Percentiles rank a stretch among this genome's conserved stretches.
Evolutionary conservation across 129 eudicot species (phyloP).

Genomic region (Saposhnikovia divaricata): DNA sequence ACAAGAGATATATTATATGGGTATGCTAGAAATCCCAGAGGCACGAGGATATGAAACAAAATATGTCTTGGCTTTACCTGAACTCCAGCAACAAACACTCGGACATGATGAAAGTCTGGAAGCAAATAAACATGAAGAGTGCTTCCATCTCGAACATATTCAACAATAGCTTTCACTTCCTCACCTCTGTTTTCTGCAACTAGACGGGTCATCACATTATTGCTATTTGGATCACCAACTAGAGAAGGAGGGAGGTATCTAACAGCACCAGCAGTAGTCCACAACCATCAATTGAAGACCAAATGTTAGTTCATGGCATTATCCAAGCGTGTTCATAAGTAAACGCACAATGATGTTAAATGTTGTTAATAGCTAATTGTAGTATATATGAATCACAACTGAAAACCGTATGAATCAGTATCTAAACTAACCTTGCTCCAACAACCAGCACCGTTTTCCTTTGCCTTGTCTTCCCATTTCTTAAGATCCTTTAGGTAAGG

Average conservation of each 20-base stretch:
- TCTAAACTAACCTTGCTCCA: conserved; percentile 73
- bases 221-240: conserved; percentile 62
- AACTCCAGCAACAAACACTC: conserved; percentile 88
- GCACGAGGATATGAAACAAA: neutral
- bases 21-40: too few species aligned
- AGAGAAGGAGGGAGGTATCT: conserved; percentile 92
- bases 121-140: conserved; percentile 83
- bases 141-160: conserved; percentile 95
- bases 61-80: conserved; percentile 36
- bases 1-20: neutral
- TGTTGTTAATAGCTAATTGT: conserved; percentile 21
- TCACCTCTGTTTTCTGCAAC: conserved; percentile 56
- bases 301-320: neutral
- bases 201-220: conserved; percentile 59
- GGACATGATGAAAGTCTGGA: conserved; percentile 84
- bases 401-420: neutral
- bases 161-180: conserved; percentile 79
- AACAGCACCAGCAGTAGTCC: conserved; percentile 64
- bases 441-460: conserved; percentile 68
- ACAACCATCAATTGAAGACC: conserved; percentile 16
- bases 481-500: conserved; percentile 40
- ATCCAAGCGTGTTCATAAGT: too few species aligned
- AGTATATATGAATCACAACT: conserved; percentile 22
- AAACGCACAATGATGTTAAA: neutral
- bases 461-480: conserved; percentile 61